Evolutionary conservation across 768 basidiomycete species (phyloP).

Genomic region (Lactarius tabidus): DNA sequence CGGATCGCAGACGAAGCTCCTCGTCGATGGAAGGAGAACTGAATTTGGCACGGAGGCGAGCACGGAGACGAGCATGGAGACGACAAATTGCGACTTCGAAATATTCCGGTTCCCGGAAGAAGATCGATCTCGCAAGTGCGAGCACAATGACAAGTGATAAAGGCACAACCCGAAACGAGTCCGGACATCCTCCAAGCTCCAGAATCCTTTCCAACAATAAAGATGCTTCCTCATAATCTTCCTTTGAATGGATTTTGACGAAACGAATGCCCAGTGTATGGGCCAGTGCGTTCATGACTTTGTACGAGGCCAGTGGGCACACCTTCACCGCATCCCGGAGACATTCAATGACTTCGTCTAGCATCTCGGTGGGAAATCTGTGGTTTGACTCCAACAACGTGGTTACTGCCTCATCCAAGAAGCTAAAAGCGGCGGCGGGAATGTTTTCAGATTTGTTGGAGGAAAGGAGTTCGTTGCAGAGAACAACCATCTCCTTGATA

Average conservation of each 20-base stretch:
- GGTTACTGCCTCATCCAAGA: too few relatives aligned
- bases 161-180: not conserved
- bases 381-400: too few relatives aligned
- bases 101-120: not conserved
- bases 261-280: not conserved
- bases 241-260: not conserved
- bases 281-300: not conserved
- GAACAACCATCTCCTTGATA: not conserved
- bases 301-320: not conserved
- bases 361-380: too few relatives aligned
- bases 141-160: not conserved
- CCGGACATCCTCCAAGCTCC: not conserved
- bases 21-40: not conserved
- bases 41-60: not conserved
- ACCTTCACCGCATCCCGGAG: not conserved
- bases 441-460: not conserved
- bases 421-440: too few relatives aligned
- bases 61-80: too few relatives aligned
- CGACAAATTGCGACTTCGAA: not conserved
- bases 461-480: constrained; percentile 2
- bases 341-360: not conserved
- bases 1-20: not conserved
- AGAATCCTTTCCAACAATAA: not conserved
- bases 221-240: not conserved
- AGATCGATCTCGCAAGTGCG: not conserved